These are phyloP conservation scores for Solanum virginianum DNA, from an alignment of 257 asterid species.

Conservation along the genomic window DNA sequence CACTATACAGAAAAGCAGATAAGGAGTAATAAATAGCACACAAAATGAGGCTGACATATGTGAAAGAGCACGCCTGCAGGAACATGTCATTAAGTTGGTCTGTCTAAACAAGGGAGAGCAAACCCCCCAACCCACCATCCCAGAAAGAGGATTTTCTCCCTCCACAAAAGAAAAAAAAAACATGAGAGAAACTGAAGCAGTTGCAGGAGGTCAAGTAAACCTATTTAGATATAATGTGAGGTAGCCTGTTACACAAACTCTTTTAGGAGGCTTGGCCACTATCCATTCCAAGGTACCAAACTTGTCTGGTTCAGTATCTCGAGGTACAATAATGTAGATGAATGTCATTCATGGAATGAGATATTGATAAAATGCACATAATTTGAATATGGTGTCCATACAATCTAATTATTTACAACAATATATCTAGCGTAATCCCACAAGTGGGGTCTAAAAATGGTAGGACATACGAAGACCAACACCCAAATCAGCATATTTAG, in stretches of 20 bases:
- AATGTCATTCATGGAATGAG: neutral
- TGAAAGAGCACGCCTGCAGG: neutral
- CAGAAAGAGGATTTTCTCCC: neutral
- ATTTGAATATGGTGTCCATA: neutral
- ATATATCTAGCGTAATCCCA: neutral
- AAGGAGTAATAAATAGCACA: neutral
- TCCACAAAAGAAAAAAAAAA: neutral
- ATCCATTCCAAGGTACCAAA: neutral
- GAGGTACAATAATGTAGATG: neutral
- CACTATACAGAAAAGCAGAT: neutral
- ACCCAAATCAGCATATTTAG: neutral
- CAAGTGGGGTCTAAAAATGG: neutral
- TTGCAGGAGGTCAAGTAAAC: neutral
- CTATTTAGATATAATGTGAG: neutral
- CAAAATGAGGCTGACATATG: neutral
- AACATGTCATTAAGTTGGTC: neutral
- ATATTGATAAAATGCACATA: neutral
- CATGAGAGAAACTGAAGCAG: neutral
- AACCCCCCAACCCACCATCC: neutral
- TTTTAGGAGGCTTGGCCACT: neutral
- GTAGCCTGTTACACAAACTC: neutral
- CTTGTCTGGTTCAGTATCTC: neutral
- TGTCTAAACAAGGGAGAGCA: neutral
- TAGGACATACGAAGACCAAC: neutral
- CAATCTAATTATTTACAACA: neutral